Percentiles rank a stretch among this genome's conserved stretches.
phyloP scores from a whole-genome alignment of 2,329 filamentous ascomycete species.

The Lasiodiplodia hormozganensis region DNA sequence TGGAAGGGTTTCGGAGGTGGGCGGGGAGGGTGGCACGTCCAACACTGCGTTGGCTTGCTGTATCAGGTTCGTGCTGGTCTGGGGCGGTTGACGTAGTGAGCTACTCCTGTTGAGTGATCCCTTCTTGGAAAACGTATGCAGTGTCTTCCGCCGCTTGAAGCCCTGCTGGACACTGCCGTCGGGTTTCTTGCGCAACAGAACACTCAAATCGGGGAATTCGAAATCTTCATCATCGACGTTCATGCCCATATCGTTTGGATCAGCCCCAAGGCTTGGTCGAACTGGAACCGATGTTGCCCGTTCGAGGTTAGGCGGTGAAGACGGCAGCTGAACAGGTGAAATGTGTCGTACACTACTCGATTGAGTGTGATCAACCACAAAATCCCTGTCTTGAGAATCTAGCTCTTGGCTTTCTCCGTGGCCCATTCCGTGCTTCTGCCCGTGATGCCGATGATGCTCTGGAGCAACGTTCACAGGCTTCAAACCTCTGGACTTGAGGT shows the following conservation, averaged over 20 bases:
- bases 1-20: constrained; percentile 43
- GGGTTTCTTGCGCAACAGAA: constrained; percentile 32
- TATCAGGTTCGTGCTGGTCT: background rate
- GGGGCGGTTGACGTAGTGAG: constrained; percentile 10
- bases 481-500: constrained; percentile 52
- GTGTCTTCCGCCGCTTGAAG: constrained; percentile 34
- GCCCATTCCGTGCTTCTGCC: background rate
- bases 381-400: constrained; percentile 29
- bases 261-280: background rate
- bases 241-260: background rate
- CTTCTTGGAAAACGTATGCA: constrained; percentile 23
- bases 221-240: constrained; percentile 34
- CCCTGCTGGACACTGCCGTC: constrained; percentile 31
- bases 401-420: constrained; percentile 23
- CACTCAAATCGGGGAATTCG: constrained; percentile 39
- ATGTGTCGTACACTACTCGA: constrained; percentile 16
- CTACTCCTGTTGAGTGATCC: constrained; percentile 18
- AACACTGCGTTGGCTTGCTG: constrained; percentile 38
- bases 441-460: constrained; percentile 18
- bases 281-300: background rate
- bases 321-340: constrained; percentile 10
- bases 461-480: constrained; percentile 48
- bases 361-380: constrained; percentile 24
- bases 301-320: background rate
- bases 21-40: constrained; percentile 53